Conservation (phyloP, 2,329 filamentous ascomycete species). For the Pseudopyricularia javanii region DNA sequence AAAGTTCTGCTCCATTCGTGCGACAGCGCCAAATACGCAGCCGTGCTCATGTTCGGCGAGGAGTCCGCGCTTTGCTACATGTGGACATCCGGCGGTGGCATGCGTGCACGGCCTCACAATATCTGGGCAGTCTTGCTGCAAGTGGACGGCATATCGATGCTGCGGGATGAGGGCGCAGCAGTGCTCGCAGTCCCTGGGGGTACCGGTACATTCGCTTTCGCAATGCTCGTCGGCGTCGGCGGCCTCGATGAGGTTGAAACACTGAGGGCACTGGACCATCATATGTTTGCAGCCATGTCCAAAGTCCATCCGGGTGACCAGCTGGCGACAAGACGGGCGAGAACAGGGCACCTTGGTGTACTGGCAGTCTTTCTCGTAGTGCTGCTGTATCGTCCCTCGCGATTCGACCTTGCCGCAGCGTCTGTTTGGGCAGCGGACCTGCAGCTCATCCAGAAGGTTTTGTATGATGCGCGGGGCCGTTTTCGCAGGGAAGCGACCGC, state of each 20-base stretch:
- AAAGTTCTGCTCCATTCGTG: constrained; percentile 6
- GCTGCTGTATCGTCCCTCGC: constrained; percentile 41
- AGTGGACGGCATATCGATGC: constrained; percentile 33
- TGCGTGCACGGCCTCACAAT: constrained; percentile 30
- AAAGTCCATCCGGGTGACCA: constrained; percentile 34
- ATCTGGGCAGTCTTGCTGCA: constrained; percentile 30
- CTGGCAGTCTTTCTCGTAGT: constrained; percentile 43
- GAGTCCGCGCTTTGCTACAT: constrained; percentile 22
- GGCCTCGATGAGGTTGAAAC: constrained; percentile 33
- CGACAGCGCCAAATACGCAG: constrained; percentile 35
- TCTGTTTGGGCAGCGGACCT: constrained; percentile 45
- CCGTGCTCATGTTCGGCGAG: constrained; percentile 30
- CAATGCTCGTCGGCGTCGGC: constrained; percentile 33
- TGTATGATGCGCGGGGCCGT: constrained; percentile 33
- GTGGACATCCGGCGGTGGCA: constrained; percentile 33
- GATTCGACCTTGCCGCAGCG: constrained; percentile 39
- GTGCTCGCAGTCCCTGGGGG: constrained; percentile 33
- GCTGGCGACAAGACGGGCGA: constrained; percentile 35
- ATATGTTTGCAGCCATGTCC: constrained; percentile 41
- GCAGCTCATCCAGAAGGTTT: constrained; percentile 48
- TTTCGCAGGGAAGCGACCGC: constrained; percentile 14
- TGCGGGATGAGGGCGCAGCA: constrained; percentile 33
- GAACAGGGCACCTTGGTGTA: constrained; percentile 45
- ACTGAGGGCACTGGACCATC: constrained; percentile 38
- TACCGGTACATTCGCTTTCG: constrained; percentile 28